Base-by-base conservation (phyloP, 352 stramenopile species). In the Globisporangium perplexum region DNA sequence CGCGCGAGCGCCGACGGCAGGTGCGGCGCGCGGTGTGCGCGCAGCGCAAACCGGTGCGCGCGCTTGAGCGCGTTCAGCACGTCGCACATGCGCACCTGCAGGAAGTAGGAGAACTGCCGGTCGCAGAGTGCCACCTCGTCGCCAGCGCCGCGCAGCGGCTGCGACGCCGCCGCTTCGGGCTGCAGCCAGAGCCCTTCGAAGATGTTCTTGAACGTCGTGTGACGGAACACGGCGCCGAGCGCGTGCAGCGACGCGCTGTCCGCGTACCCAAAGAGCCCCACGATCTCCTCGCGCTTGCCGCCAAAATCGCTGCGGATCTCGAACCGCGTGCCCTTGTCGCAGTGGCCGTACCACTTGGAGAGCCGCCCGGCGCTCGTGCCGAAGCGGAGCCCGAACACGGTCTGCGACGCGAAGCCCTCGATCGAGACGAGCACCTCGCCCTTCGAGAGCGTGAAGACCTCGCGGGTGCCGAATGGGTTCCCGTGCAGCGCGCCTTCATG, bases 261-360 rank as follows among this genome's bases (percentile, higher is more conserved):
- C 4, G 74, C 72, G 55, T 86, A 79, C 3, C 81, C 78, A 50
- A 83, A 83, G 31, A 90, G 50, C 0, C 78, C 81, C 10, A 90
- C 66, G 38, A 92, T 89, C 55, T 92, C 78, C 56, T 92, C 81
- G 3, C 66, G 71, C 30, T 74, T 73, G 41, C 47, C 50, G 2
- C 46, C 28, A 46, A 68, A 87, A 33, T 84, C 81, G 43, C 66
- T 85, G 20, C 65, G 66, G 38, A 92, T 41, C 36, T 86, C 72
- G 53, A 92, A 92, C 33, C 68, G 71, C 11, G 67, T 71, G 30
- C 81, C 81, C 58, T 87, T 86, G 41, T 90, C 78, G 50, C 67
- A 78, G 26, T 86, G 71, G 15, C 78, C 81, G 57, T 83, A 92
- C 81, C 81, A 92, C 52, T 86, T 90, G 2, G 81, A 92, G n/a